A percentile compares a stretch with the other conserved stretches of the same genome.
Conservation (phyloP, 2,329 filamentous ascomycete species). For the Alternaria arbusti region DNA sequence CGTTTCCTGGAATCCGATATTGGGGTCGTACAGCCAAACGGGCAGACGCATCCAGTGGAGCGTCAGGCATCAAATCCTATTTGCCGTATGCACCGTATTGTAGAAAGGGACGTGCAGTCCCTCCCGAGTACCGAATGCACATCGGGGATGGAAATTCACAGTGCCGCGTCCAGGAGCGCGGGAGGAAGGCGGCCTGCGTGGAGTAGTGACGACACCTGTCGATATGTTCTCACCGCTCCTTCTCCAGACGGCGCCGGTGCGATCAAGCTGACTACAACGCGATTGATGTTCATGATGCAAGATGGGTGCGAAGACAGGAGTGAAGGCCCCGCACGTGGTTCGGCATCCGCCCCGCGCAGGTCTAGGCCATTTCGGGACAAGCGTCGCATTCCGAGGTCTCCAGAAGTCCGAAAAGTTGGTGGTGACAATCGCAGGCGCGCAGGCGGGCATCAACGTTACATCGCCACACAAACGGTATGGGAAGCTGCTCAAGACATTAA, state of each 20-base stretch:
- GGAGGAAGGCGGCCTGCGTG: slow-evolving; percentile 10
- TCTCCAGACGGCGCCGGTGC: neutral
- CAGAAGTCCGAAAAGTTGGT: slow-evolving; percentile 18
- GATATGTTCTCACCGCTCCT: slow-evolving; percentile 19
- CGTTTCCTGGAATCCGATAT: neutral
- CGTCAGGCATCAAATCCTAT: neutral
- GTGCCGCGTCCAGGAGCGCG: neutral
- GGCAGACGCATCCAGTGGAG: neutral
- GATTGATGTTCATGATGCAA: neutral
- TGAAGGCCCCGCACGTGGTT: slow-evolving; percentile 21
- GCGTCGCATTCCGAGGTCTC: slow-evolving; percentile 5
- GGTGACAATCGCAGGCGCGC: neutral
- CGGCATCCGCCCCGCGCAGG: neutral
- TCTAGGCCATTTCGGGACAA: slow-evolving; percentile 20
- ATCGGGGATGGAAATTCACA: neutral
- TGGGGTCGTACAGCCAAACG: slow-evolving; percentile 17
- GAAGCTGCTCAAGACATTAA: too few relatives aligned
- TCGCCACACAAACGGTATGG: slow-evolving; percentile 6
- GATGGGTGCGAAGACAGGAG: neutral
- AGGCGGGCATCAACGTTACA: slow-evolving; percentile 3
- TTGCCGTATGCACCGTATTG: neutral
- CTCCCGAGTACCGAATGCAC: neutral
- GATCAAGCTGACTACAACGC: neutral
- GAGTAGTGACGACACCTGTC: slow-evolving; percentile 1
- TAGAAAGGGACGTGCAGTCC: neutral